Conservation (phyloP, 2,329 filamentous ascomycete species). For the Thielaviopsis euricoi region DNA sequence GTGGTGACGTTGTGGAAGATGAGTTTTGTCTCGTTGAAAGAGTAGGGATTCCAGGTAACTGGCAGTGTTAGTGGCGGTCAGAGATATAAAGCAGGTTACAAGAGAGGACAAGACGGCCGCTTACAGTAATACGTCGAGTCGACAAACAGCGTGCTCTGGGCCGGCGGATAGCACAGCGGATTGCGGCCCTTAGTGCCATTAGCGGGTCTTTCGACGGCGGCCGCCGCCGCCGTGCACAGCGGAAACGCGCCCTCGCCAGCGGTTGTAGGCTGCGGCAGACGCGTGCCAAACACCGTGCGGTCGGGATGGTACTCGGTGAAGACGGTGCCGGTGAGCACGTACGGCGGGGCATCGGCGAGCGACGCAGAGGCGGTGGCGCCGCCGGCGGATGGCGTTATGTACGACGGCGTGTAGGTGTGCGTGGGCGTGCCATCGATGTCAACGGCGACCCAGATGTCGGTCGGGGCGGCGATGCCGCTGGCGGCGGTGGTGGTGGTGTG, state of each 20-base stretch:
- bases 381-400: slow-evolving; percentile 27
- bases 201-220: slow-evolving; percentile 24
- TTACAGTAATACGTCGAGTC: slow-evolving; percentile 35
- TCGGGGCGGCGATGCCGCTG: slow-evolving; percentile 17
- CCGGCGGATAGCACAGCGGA: slow-evolving; percentile 35
- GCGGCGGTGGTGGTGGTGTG: not conserved
- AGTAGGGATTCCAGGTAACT: slow-evolving; percentile 42
- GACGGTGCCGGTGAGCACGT: slow-evolving; percentile 30
- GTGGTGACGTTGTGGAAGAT: slow-evolving; percentile 16
- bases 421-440: slow-evolving; percentile 27
- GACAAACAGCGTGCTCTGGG: slow-evolving; percentile 26
- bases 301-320: slow-evolving; percentile 23
- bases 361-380: slow-evolving; percentile 29
- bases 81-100: not conserved
- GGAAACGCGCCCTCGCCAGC: slow-evolving; percentile 30
- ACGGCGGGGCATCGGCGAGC: slow-evolving; percentile 23
- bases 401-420: slow-evolving; percentile 32
- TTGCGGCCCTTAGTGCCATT: not conserved
- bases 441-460: slow-evolving; percentile 35
- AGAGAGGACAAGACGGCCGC: too few relatives aligned
- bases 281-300: slow-evolving; percentile 26
- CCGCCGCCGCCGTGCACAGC: slow-evolving; percentile 29
- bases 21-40: slow-evolving; percentile 26
- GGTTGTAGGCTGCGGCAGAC: slow-evolving; percentile 27
- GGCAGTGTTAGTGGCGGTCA: not conserved